Evolutionary conservation across 352 stramenopile species (phyloP).

Genomic region (Globisporangium spinosum): DNA sequence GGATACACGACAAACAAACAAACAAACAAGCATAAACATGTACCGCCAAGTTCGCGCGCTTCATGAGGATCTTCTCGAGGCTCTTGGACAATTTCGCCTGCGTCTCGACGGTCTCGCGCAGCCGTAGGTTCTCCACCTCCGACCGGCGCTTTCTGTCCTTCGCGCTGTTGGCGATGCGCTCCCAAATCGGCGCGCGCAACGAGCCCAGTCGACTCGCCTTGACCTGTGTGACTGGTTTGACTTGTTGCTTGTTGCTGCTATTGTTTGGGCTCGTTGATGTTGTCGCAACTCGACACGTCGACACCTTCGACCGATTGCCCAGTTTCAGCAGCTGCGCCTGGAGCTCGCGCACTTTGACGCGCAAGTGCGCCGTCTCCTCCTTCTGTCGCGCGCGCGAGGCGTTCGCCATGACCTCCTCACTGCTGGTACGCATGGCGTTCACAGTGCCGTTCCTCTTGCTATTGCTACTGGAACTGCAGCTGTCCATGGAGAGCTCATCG

Average conservation of each 20-base stretch:
- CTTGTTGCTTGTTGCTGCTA: background rate
- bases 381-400: constrained; percentile 46
- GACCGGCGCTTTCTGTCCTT: constrained; percentile 54
- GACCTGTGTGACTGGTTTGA: background rate
- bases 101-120: constrained; percentile 42
- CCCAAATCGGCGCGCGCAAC: constrained; percentile 26
- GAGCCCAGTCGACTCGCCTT: background rate
- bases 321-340: constrained; percentile 26
- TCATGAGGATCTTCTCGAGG: constrained; percentile 42
- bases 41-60: constrained; percentile 32
- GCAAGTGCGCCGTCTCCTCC: constrained; percentile 37
- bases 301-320: background rate
- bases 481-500: background rate
- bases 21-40: background rate
- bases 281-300: background rate
- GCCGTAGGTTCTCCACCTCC: constrained; percentile 52
- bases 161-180: constrained; percentile 50
- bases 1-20: background rate
- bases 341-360: constrained; percentile 42
- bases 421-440: background rate
- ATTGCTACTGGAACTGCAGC: background rate
- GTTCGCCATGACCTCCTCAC: constrained; percentile 17
- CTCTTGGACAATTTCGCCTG: constrained; percentile 48
- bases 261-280: background rate
- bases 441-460: background rate